Base-by-base conservation (phyloP, 768 basidiomycete species). In the Pulveroboletus ravenelii region DNA sequence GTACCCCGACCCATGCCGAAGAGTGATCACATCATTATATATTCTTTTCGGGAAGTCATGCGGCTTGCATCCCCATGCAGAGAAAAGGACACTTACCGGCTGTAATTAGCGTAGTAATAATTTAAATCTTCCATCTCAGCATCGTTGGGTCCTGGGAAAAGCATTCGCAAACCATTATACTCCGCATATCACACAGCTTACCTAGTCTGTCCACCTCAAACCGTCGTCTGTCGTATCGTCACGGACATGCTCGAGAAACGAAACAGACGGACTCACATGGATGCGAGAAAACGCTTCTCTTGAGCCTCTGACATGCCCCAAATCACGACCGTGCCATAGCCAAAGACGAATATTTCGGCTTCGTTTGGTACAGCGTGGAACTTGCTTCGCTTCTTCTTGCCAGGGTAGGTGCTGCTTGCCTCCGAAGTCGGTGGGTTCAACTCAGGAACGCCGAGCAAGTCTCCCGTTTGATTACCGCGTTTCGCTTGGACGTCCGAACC, bases 261-360 rank as follows among this genome's bases (percentile, higher is more conserved):
- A 42, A 45, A 38, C 47, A 30, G 35, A 30, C n/a, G 14, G 27
- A 74, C 89, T 70, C 62, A 94, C 94, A 97, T 79, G 18, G 93
- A 93, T 25, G 87, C 83, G 54, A 97, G 71, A 61, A 97, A 93
- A 9, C 93, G 77, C 66, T 81, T 88, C 73, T 97, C 94, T 62
- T 96, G 90, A 6, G 82, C 74, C 65, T 96, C 92, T 35, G 89
- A 86, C 93, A 97, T 96, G 23, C 94, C 94, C 94, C 94, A 97
- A 45, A 95, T 89, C 23, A 97, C 94, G 25, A 95, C 89, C 0
- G 91, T 93, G 12, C 94, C 94, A 64, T 95, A 96, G 55, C 87
- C 81, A 69, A 96, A 97, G 56, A 96, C 71, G 67, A 95, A 96
- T 48, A 96, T 87, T 68, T 96, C 94, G 9, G 89, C 87, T 56